Base-by-base conservation (phyloP, 163 green algal genomes). In the Chlorella variabilis region DNA sequence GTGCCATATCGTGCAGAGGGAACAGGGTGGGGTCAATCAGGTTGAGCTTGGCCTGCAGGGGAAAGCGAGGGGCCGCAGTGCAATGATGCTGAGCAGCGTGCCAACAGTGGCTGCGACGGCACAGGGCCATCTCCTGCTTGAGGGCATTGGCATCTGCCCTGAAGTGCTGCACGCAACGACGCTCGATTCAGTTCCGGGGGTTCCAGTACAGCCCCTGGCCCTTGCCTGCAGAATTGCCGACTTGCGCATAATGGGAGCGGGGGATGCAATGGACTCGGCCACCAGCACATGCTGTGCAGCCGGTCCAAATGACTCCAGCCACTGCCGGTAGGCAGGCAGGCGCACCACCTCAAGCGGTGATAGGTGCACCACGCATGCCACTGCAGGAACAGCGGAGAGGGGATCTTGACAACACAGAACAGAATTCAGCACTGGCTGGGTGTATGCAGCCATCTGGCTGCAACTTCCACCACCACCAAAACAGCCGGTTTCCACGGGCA, bases 291-390 rank as follows among this genome's bases (percentile, higher is more conserved):
- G 94, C 4, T 83, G 62, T 51, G 85, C 86, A 0, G 31, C 20
- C 15, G 76, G 1, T 0, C 85, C 84, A 80, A 97, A 93, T 0
- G 33, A 25, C 13, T 54, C 45, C 45, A 93, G 83, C 89, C 85
- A 96, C 4, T 79, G 68, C 27, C 66, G 48, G 75, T 96, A 97
- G 8, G 73, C 70, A 0, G 76, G 54, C 8, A 63, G 61, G 1
- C 54, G 61, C 17, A 90, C 48, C 38, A 98, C 92, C 45, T 88
- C 77, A 1, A 80, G 36, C 0, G 92, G 88, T 2, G 85, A 69
- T 27, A 98, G 61, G 88, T 98, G 95, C 36, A 97, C 81, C 15
- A 95, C 81, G 41, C 62, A 80, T 17, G 84, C 83, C 33, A 87
- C 77, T 87, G 85, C 56, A 81, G 41, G 27, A 70, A 38, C 45